Percentiles rank a stretch among this genome's conserved stretches.
Evolutionary conservation across 139 green algal genomes (phyloP).

Genomic region (Nannochloris sp.): DNA sequence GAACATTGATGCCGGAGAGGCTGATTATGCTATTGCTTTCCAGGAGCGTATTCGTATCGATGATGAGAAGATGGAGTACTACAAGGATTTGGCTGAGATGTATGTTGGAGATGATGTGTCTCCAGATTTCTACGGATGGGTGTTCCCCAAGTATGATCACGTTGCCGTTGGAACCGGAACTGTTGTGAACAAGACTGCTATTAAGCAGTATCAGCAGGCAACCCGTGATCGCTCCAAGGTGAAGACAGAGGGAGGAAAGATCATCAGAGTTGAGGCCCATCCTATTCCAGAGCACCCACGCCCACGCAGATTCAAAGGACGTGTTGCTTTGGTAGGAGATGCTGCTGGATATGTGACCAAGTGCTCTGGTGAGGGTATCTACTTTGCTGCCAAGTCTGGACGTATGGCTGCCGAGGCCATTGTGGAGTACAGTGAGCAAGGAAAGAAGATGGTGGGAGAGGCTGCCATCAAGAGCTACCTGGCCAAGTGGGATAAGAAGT

Average conservation of each 20-base stretch:
- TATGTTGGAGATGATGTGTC: constrained; percentile 99
- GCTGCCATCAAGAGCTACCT: constrained; percentile 85
- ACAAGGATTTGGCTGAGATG: constrained; percentile 99
- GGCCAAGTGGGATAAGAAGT: constrained; percentile 96
- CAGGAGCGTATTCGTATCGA: constrained; percentile 92
- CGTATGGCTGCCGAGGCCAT: constrained; percentile 97
- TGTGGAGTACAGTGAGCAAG: constrained; percentile 60
- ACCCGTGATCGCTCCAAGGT: constrained; percentile 64
- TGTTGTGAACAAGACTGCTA: constrained; percentile 98
- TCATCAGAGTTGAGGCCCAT: constrained; percentile 97
- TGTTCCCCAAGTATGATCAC: constrained; percentile 99
- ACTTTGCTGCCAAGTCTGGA: constrained; percentile 98
- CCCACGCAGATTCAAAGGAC: constrained; percentile 66
- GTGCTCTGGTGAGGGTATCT: constrained; percentile 96
- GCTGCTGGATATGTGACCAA: constrained; percentile 97
- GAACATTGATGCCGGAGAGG: constrained; percentile 95
- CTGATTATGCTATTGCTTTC: constrained; percentile 99
- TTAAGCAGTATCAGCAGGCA: constrained; percentile 99
- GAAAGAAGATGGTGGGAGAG: constrained; percentile 80
- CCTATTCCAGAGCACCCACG: constrained; percentile 96
- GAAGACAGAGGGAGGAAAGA: constrained; percentile 94
- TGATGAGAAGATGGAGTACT: constrained; percentile 99
- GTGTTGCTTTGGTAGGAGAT: constrained; percentile 88
- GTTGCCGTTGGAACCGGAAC: constrained; percentile 97
- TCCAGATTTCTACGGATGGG: constrained; percentile 99